phyloP scores from a whole-genome alignment of 371 early-diverging fungal species.

The Umbelopsis sp. region DNA sequence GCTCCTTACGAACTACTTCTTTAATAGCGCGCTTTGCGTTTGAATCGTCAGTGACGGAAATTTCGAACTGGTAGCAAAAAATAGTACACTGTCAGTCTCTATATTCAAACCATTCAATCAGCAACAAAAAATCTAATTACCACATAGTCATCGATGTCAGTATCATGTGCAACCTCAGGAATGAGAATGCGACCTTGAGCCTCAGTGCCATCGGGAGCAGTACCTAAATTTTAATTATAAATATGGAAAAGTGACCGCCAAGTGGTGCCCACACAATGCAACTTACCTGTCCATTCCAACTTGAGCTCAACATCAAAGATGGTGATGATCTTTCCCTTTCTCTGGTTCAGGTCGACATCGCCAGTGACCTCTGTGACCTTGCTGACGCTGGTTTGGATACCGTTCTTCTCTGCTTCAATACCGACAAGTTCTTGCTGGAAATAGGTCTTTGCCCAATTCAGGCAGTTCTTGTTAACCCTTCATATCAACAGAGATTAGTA shows the following conservation, averaged over 20 bases:
- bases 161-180: conserved; percentile 94
- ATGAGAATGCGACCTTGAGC: conserved; percentile 80
- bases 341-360: conserved; percentile 85
- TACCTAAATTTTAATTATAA: conserved; percentile 40
- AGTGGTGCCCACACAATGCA: not conserved
- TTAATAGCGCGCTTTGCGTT: conserved; percentile 66
- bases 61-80: conserved; percentile 63
- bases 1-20: conserved; percentile 70
- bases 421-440: conserved; percentile 60
- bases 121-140: conserved; percentile 39
- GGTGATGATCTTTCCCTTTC: conserved; percentile 87
- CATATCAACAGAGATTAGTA: not conserved
- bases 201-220: conserved; percentile 62
- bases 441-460: conserved; percentile 78
- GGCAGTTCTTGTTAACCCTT: conserved; percentile 89
- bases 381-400: conserved; percentile 54
- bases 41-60: conserved; percentile 66
- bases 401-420: conserved; percentile 46
- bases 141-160: conserved; percentile 79
- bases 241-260: not conserved
- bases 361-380: conserved; percentile 65
- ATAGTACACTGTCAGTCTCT: not conserved
- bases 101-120: not conserved
- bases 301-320: conserved; percentile 77
- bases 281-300: conserved; percentile 76